Base-by-base conservation (phyloP, 108 stramenopile genomes). In the Cyclostephanos invisitatus region DNA sequence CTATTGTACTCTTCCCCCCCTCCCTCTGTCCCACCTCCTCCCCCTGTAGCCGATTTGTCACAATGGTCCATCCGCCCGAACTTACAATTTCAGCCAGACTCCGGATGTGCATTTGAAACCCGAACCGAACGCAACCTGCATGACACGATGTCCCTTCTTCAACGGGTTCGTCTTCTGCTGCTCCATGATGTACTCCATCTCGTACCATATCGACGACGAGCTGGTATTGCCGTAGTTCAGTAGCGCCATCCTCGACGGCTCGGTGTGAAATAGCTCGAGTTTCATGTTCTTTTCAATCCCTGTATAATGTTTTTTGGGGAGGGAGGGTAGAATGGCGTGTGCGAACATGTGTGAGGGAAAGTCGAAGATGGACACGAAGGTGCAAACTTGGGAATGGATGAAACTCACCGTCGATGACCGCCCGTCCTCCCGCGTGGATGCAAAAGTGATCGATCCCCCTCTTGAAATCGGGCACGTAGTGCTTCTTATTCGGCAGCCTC, bases 31-130 rank as follows among this genome's bases (percentile, higher is more conserved):
- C 40, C 40, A 42, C 40, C 44, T 14, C 8, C 40, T 8, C 40
- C 8, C 40, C 40, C 44, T 14, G 15, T 3, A 14, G 1, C 12
- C 3, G 1, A 46, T 46, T 46, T 46, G 12, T 11, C 2, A 46
- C 11, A 46, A n/a, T 14, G 44, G 44, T 14, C 3, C 3, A 54
- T 54, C 27, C 46, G 47, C 29, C 18, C 35, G 29, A 58, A 14
- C 3, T 38, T 86, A 95, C 62, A 95, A 74, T 77, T 93, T 92
- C 50, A 99, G 78, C 98, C 97, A 98, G 7, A 99, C 98, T 9
- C 96, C 97, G 8, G 88, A 92, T 18, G 97, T 99, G 87, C 97
- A 98, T 85, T 99, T 99, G 89, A 99, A 99, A 14, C 98, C 98
- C 48, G 91, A 93, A 27, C 98, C 98, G 84, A 99, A 99, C 3